Percentiles rank a stretch among this genome's conserved stretches.
Conservation (phyloP, 1,284 basidiomycete species). For the Athelia sp. region DNA sequence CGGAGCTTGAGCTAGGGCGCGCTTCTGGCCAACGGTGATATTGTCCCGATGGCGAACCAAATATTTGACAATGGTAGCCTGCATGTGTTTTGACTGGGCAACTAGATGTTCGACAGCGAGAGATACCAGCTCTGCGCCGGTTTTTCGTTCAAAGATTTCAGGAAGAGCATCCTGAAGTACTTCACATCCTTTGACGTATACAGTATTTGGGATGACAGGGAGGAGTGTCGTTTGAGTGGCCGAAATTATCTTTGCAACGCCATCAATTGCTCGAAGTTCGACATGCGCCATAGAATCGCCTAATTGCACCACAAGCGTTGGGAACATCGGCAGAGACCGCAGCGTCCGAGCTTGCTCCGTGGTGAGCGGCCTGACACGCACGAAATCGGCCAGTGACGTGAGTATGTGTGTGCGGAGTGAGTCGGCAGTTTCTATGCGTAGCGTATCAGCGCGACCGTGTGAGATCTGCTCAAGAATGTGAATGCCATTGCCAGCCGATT, state of each 20-base stretch:
- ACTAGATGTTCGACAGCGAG: slow-evolving; percentile 23
- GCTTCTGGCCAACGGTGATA: slow-evolving; percentile 19
- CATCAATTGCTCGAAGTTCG: no score
- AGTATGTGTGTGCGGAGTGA: slow-evolving; percentile 10
- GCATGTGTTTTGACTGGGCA: slow-evolving; percentile 20
- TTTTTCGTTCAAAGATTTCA: no score
- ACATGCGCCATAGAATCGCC: no score
- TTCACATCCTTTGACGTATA: no score
- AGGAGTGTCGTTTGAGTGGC: no score
- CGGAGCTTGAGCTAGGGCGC: slow-evolving; percentile 14
- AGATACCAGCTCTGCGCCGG: slow-evolving; percentile 6
- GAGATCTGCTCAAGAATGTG: neutral
- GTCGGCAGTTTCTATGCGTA: neutral
- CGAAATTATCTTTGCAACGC: no score
- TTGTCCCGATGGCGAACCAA: slow-evolving; percentile 15
- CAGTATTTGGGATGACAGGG: no score
- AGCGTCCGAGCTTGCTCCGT: slow-evolving; percentile 12
- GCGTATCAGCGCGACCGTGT: neutral
- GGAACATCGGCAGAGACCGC: slow-evolving; percentile 27
- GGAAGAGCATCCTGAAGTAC: no score
- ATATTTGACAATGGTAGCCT: slow-evolving; percentile 21
- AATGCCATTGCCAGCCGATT: neutral
- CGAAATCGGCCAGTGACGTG: slow-evolving; percentile 16
- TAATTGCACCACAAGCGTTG: slow-evolving; percentile 14
- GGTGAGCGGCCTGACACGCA: slow-evolving; percentile 12